Evolutionary conservation across 202 grass and related monocot genomes (phyloP).

Genomic region (Digitaria exilis): DNA sequence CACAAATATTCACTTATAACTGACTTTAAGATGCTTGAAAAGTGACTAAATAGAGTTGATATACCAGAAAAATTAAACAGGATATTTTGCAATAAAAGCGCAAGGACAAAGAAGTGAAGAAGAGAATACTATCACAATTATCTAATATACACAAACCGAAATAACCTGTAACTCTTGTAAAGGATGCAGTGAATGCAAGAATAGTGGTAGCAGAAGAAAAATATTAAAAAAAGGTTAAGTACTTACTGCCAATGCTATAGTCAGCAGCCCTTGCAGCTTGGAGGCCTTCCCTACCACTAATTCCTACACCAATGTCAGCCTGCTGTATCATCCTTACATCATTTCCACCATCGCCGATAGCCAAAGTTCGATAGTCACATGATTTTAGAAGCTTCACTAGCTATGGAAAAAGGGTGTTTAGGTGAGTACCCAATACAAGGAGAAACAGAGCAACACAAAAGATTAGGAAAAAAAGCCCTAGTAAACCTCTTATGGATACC

Average conservation of each 20-base stretch:
- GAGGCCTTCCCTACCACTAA: conserved; percentile 96
- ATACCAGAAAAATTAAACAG: background rate
- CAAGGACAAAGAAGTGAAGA: background rate
- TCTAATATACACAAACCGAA: background rate
- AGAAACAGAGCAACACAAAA: conserved; percentile 27
- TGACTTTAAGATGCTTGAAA: background rate
- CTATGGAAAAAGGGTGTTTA: conserved; percentile 42
- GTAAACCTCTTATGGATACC: background rate
- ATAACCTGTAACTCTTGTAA: conserved; percentile 14
- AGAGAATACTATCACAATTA: background rate
- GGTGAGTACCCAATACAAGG: conserved; percentile 16
- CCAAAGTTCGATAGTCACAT: conserved; percentile 98
- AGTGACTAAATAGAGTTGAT: background rate
- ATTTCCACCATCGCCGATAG: conserved; percentile 98
- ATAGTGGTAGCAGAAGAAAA: conserved; percentile 12
- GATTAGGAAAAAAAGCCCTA: conserved; percentile 2
- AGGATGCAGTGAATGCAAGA: conserved; percentile 20
- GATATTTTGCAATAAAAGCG: background rate
- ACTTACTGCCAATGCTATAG: conserved; percentile 96
- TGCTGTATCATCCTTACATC: conserved; percentile 99
- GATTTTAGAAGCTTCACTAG: conserved; percentile 91
- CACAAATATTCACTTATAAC: background rate
- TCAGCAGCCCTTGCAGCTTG: conserved; percentile 98
- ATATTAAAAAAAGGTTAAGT: conserved; percentile 17
- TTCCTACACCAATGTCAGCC: conserved; percentile 95